A percentile compares a stretch with the other conserved stretches of the same genome.
These are phyloP conservation scores for Russula brevipes DNA, from an alignment of 768 basidiomycete species.

Conservation along the genomic window DNA sequence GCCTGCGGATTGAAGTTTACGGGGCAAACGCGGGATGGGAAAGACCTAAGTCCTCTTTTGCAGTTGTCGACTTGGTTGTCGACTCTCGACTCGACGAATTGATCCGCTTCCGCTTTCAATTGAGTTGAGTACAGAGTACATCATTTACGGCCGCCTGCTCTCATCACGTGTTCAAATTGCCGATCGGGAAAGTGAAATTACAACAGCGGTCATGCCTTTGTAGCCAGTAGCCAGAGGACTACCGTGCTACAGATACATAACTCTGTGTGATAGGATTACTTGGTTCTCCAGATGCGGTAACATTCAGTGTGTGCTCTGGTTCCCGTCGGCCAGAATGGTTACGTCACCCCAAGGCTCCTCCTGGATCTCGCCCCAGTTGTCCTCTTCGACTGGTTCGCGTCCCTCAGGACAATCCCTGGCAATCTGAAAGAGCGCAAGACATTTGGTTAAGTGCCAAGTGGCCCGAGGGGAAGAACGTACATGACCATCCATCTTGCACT, in stretches of 20 bases:
- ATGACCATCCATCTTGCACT: conserved; percentile 84
- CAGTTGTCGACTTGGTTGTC: too few species aligned
- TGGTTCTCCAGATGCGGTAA: neutral
- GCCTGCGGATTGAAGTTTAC: too few species aligned
- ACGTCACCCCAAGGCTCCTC: conserved; percentile 11
- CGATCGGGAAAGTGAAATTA: too few species aligned
- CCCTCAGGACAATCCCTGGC: conserved; percentile 36
- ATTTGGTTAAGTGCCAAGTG: neutral
- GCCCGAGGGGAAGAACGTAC: conserved; percentile 41
- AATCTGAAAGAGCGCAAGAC: conserved; percentile 25
- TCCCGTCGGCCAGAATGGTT: conserved; percentile 3
- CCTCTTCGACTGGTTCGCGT: conserved; percentile 24
- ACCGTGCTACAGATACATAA: conserved; percentile 5
- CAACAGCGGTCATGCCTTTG: too few species aligned
- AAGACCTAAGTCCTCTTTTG: too few species aligned
- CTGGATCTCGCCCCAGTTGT: conserved; percentile 21
- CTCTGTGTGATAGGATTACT: conserved; percentile 6
- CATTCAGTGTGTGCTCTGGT: neutral
- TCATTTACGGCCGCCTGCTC: too few species aligned
- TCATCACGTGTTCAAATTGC: too few species aligned
- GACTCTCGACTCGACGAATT: too few species aligned
- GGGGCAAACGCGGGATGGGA: too few species aligned
- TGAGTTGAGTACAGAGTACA: too few species aligned
- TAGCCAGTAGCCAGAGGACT: too few species aligned
- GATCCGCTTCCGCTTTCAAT: too few species aligned